Conservation (phyloP, 2,329 filamentous ascomycete genomes). For the Westerdykella aurantiaca region DNA sequence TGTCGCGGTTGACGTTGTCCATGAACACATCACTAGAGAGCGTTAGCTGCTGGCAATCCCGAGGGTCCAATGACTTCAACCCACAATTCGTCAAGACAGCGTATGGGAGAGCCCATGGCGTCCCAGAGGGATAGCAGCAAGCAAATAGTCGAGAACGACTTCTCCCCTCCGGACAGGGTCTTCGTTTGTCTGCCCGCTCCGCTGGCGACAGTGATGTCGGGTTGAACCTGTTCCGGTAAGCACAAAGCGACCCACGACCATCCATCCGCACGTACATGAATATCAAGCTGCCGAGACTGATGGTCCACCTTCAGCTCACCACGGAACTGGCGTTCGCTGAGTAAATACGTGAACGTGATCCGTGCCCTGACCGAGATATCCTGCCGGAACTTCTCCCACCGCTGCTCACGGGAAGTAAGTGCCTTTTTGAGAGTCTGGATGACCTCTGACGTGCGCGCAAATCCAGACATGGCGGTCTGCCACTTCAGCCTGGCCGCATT, state of each 20-base stretch:
- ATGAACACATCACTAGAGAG: conserved; percentile 78
- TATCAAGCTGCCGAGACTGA: conserved; percentile 63
- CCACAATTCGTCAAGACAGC: conserved; percentile 89
- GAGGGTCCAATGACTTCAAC: conserved; percentile 15
- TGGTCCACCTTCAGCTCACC: conserved; percentile 78
- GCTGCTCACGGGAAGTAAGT: conserved; percentile 61
- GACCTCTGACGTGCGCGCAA: conserved; percentile 11
- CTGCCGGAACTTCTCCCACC: conserved; percentile 77
- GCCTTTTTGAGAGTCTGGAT: conserved; percentile 52
- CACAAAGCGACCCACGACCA: background rate
- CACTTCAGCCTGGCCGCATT: conserved; percentile 26
- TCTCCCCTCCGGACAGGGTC: conserved; percentile 91
- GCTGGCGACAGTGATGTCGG: conserved; percentile 62
- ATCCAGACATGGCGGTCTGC: conserved; percentile 16
- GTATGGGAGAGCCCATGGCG: conserved; percentile 91
- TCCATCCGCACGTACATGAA: conserved; percentile 52
- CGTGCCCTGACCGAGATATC: conserved; percentile 82
- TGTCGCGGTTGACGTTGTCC: conserved; percentile 91
- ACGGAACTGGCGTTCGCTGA: conserved; percentile 84
- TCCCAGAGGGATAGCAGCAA: conserved; percentile 92
- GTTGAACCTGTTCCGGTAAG: conserved; percentile 48
- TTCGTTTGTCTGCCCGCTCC: conserved; percentile 75
- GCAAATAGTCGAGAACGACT: conserved; percentile 96
- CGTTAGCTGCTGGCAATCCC: conserved; percentile 9
- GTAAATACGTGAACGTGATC: conserved; percentile 78